Conservation (phyloP, 345 rosid genomes). For the Euphorbia pulcherrima region DNA sequence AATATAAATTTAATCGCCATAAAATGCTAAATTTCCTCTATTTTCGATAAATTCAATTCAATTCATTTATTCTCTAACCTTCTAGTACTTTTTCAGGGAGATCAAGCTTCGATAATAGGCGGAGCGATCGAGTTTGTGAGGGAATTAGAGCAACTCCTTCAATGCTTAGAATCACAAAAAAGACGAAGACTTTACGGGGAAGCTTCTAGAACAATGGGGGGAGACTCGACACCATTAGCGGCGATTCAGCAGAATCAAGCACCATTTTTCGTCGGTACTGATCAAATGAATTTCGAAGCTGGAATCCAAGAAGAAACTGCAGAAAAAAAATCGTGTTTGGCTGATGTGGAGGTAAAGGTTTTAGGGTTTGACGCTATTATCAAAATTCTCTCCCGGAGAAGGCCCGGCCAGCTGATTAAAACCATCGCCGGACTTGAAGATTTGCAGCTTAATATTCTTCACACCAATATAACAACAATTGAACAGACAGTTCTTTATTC, state of each 20-base stretch:
- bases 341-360: conserved; percentile 88
- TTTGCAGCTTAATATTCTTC: conserved; percentile 81
- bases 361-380: conserved; percentile 91
- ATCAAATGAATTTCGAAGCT: conserved; percentile 39
- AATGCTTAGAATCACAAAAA: conserved; percentile 87
- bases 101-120: conserved; percentile 96
- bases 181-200: conserved; percentile 63
- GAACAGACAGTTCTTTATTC: conserved; percentile 95
- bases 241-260: conserved; percentile 34
- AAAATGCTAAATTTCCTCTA: too few species aligned
- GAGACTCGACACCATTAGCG: conserved; percentile 21
- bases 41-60: too few species aligned
- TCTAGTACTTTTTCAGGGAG: conserved; percentile 71
- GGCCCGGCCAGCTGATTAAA: conserved; percentile 76
- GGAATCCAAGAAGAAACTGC: conserved; percentile 71
- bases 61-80: too few species aligned
- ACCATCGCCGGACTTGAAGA: conserved; percentile 92
- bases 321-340: conserved; percentile 74
- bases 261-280: conserved; percentile 31
- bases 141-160: conserved; percentile 86
- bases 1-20: too few species aligned
- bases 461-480: conserved; percentile 90
- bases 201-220: conserved; percentile 33
- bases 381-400: conserved; percentile 85
- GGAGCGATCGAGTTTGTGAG: conserved; percentile 95